These are phyloP conservation scores for Entomortierella lignicola DNA, from an alignment of 192 early-diverging fungal species.

Conservation along the genomic window DNA sequence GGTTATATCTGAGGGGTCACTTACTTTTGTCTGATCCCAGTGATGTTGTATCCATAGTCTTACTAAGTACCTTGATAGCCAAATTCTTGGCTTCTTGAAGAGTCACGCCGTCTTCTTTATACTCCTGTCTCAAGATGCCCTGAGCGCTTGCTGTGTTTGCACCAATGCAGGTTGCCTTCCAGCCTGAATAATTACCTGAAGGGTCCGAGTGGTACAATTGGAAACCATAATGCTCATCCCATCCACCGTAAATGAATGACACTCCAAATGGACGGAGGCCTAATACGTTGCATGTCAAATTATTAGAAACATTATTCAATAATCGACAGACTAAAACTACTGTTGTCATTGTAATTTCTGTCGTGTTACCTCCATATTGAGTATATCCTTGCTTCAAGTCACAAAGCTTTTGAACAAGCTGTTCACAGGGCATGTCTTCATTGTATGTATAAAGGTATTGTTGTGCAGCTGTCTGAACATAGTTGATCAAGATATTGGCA, in stretches of 20 bases:
- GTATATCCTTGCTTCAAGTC: slow-evolving; percentile 99
- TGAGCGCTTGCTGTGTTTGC: slow-evolving; percentile 93
- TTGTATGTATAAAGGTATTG: slow-evolving; percentile 88
- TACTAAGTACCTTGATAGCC: slow-evolving; percentile 93
- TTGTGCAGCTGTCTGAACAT: slow-evolving; percentile 88
- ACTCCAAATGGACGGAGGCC: slow-evolving; percentile 98
- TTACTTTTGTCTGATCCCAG: slow-evolving; percentile 92
- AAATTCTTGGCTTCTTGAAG: slow-evolving; percentile 92
- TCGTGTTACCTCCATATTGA: slow-evolving; percentile 83
- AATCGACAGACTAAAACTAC: no score
- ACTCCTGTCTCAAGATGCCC: slow-evolving; percentile 96
- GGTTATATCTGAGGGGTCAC: slow-evolving; percentile 7
- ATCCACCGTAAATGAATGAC: slow-evolving; percentile 97
- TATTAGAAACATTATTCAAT: no score
- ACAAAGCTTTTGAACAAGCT: slow-evolving; percentile 94
- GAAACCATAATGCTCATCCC: slow-evolving; percentile 90
- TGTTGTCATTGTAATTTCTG: no score
- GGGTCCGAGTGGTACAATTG: slow-evolving; percentile 99
- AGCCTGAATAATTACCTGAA: slow-evolving; percentile 98
- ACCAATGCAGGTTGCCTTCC: slow-evolving; percentile 99
- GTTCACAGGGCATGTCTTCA: slow-evolving; percentile 94
- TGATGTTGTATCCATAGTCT: slow-evolving; percentile 96
- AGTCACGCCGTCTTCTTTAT: slow-evolving; percentile 84
- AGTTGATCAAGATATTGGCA: slow-evolving; percentile 95
- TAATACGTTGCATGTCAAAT: not conserved